These are phyloP conservation scores for Penicillium manginii DNA, from an alignment of 495 filamentous ascomycete species.

Conservation along the genomic window DNA sequence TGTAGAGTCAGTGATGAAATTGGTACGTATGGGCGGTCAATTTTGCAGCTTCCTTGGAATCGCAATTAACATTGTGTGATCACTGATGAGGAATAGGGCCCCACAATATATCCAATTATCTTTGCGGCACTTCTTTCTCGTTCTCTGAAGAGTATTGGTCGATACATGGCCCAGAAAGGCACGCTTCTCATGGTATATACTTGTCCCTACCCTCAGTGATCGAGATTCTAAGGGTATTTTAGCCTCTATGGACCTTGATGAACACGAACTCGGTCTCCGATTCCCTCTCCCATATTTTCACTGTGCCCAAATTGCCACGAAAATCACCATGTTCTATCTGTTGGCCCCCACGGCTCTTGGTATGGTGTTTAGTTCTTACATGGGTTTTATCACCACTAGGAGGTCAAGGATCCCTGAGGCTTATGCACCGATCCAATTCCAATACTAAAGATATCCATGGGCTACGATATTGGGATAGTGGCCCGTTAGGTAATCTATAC, in stretches of 20 bases:
- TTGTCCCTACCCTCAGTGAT: not conserved
- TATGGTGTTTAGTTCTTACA: not conserved
- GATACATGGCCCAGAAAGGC: slow-evolving; percentile 1
- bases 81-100: not conserved
- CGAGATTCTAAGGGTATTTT: not conserved
- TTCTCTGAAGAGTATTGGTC: not conserved
- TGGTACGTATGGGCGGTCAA: too few species aligned
- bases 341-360: too few species aligned
- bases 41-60: too few species aligned
- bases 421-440: not conserved
- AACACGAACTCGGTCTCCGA: not conserved
- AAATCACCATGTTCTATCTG: too few species aligned
- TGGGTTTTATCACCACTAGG: not conserved
- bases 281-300: not conserved
- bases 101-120: not conserved
- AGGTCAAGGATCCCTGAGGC: not conserved
- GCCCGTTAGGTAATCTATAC: slow-evolving; percentile 18
- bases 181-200: not conserved
- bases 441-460: not conserved
- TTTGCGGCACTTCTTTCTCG: slow-evolving; percentile 2
- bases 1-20: not conserved
- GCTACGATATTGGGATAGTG: slow-evolving; percentile 22
- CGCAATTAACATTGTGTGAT: too few species aligned
- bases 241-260: slow-evolving; percentile 5
- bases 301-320: not conserved